phyloP scores from a whole-genome alignment of 805 yeast species.

The Wickerhamomyces chaumierensis region DNA sequence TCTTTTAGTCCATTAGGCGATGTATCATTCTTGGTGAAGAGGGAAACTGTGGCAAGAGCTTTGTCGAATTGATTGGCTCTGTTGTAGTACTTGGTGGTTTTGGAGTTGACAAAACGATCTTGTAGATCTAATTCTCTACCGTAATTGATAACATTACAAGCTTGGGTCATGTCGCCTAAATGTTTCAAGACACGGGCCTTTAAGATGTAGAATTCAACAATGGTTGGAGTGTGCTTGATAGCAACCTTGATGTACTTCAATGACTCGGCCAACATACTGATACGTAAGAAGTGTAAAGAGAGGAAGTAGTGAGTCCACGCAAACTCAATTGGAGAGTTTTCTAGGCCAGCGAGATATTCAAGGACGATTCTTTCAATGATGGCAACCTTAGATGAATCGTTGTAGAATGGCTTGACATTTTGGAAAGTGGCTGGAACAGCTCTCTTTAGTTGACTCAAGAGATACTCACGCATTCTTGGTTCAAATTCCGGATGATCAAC shows the following conservation, averaged over 20 bases:
- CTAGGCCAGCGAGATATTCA: constrained; percentile 28
- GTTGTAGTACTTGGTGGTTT: constrained; percentile 71
- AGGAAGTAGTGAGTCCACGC: constrained; percentile 70
- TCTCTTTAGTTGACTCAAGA: constrained; percentile 50
- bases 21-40: constrained; percentile 81
- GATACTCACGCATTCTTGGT: constrained; percentile 37
- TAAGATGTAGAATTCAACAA: constrained; percentile 70
- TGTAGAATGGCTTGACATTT: constrained; percentile 72
- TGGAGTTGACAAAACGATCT: constrained; percentile 86
- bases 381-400: constrained; percentile 22
- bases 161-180: constrained; percentile 45
- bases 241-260: constrained; percentile 47
- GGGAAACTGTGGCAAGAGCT: constrained; percentile 62
- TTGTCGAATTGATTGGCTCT: constrained; percentile 65
- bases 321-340: constrained; percentile 24
- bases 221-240: constrained; percentile 64
- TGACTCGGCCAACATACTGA: constrained; percentile 45
- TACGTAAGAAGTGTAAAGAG: constrained; percentile 62
- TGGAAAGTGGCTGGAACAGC: constrained; percentile 90
- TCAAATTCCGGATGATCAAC: constrained; percentile 43
- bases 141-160: constrained; percentile 52
- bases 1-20: constrained; percentile 78
- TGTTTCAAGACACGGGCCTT: constrained; percentile 78
- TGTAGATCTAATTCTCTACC: constrained; percentile 75
- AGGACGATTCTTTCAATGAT: constrained; percentile 43